Evolutionary conservation across 179 eudicot species (phyloP), one percentile per base, ranked within the genome.

Genomic region (Spinacia oleracea): DNA sequence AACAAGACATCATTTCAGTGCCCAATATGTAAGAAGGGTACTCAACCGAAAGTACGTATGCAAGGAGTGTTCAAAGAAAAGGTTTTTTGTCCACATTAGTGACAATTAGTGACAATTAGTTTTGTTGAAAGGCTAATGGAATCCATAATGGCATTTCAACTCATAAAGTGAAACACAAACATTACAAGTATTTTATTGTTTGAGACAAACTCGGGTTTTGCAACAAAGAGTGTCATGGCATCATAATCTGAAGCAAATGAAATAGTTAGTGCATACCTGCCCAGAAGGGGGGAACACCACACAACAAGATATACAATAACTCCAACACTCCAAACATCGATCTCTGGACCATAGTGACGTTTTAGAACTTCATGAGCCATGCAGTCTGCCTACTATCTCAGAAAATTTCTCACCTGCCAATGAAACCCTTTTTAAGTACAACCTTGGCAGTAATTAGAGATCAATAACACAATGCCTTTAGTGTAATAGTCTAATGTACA

Each of bases 21-120:
- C 18, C 38, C n/a, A n/a, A n/a, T 56, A 62, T 79, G 43, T 21
- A 25, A 75, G 77, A n/a, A 32, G 38, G 6, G 78, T 73, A 83
- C 98, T 91, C 85, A 93, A 98, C 31, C 90, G 82, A 63, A 94
- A 94, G 84, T 94, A 96, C 20, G 98, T 96, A 77, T 96, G 99
- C 85, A 96, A 87, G 77, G 99, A 59, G 98, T 89, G 69, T 84
- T 90, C 76, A 96, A 96, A 66, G 94, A 85, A 78, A 96, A 96
- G 74, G 96, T 85, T 77, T 89, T 96, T 81, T 80, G 79, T 96
- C 99, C 32, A n/a, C n/a, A n/a, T n/a, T n/a, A n/a, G 94, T 92
- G n/a, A n/a, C n/a, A n/a, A 83, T 96, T 96, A 86, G 88, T 92
- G 35, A 96, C 85, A 70, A 79, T 84, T 18, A 96, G 80, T 81